A percentile compares a stretch with the other conserved stretches of the same genome.
Conservation (phyloP, 257 asterid genomes). For the Knoxia roxburghii region DNA sequence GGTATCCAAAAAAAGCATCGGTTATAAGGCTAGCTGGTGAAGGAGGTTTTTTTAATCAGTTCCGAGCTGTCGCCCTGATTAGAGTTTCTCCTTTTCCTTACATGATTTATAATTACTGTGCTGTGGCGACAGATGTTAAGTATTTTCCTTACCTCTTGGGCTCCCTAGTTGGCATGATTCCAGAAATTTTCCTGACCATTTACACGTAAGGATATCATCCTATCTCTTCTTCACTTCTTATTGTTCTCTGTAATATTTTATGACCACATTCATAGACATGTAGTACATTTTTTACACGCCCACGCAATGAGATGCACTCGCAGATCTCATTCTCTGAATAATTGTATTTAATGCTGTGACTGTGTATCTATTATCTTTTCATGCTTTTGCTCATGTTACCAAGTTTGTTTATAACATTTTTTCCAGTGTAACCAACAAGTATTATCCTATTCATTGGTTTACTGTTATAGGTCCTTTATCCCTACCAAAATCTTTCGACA, state of each 20-base stretch:
- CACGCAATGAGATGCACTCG: neutral
- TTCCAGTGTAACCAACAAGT: too few relatives aligned
- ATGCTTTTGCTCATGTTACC: too few relatives aligned
- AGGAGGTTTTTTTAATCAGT: slow-evolving; percentile 72
- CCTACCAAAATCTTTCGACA: too few relatives aligned
- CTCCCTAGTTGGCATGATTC: slow-evolving; percentile 68
- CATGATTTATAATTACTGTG: slow-evolving; percentile 68
- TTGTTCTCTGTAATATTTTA: neutral
- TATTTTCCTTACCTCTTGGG: slow-evolving; percentile 79
- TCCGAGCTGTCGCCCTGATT: slow-evolving; percentile 79
- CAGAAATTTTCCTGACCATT: slow-evolving; percentile 77
- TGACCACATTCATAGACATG: neutral
- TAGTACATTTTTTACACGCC: neutral
- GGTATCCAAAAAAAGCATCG: slow-evolving; percentile 90
- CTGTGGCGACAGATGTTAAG: slow-evolving; percentile 82
- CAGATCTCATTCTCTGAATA: too few relatives aligned
- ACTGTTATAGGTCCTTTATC: too few relatives aligned
- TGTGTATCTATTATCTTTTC: too few relatives aligned
- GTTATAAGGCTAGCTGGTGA: slow-evolving; percentile 83
- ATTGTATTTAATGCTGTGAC: too few relatives aligned
- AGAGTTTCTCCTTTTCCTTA: slow-evolving; percentile 93
- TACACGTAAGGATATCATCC: slow-evolving; percentile 75
- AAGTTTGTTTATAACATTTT: too few relatives aligned
- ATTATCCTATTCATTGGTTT: too few relatives aligned
- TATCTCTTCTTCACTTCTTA: slow-evolving; percentile 7